Conservation (phyloP, 2,329 filamentous ascomycete genomes). For the Cytospora paraplurivora region DNA sequence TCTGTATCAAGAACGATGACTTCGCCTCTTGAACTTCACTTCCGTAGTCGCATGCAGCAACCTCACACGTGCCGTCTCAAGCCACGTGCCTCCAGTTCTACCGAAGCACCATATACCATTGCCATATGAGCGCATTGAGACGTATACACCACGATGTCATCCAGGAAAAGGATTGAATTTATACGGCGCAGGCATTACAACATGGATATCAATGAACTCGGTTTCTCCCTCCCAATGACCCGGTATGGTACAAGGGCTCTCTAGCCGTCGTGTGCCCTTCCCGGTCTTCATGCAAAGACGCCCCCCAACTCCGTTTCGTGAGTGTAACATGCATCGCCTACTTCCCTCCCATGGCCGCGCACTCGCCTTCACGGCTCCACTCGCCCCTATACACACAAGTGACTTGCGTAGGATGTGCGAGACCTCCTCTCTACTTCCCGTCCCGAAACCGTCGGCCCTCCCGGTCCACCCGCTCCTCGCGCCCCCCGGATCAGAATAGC, state of each 20-base stretch:
- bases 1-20: background rate
- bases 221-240: background rate
- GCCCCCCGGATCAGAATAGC: constrained; percentile 63
- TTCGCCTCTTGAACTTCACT: background rate
- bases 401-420: background rate
- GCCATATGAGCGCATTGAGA: background rate
- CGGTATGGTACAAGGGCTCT: constrained; percentile 2
- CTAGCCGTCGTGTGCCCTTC: constrained; percentile 11
- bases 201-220: constrained; percentile 24
- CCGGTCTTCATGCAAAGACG: constrained; percentile 8
- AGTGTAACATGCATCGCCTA: constrained; percentile 9
- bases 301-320: constrained; percentile 24
- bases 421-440: background rate
- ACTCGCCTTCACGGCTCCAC: background rate
- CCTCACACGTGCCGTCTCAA: too few relatives aligned
- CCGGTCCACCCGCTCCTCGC: background rate
- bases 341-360: constrained; percentile 10
- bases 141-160: background rate
- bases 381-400: background rate
- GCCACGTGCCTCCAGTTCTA: background rate
- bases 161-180: background rate
- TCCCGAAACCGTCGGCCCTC: background rate
- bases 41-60: background rate
- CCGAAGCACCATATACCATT: background rate
- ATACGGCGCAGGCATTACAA: constrained; percentile 21